Evolutionary conservation across 2,329 filamentous ascomycete species (phyloP), one percentile per base, ranked within the genome.

Genomic region (Niveomyces coronatus): DNA sequence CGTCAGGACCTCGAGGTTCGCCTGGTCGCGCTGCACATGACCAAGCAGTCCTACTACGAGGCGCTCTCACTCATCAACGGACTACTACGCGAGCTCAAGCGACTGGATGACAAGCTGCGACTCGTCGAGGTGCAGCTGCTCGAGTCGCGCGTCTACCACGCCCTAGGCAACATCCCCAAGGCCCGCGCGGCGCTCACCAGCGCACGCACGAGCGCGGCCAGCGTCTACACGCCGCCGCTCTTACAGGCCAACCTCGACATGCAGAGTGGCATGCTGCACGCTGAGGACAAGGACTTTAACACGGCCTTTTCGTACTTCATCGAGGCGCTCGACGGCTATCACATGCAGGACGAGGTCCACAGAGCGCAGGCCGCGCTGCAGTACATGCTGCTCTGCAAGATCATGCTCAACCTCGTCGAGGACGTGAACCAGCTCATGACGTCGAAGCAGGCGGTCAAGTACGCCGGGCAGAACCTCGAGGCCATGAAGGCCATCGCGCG

Each of bases 351-450:
- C 49, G 87, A 94, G 57, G 68, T 79, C 27, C 67, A 73, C 47
- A 87, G 88, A 64, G 91, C 93, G n/a, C 93, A 89, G n/a, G 85
- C 89, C 10, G 87, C 91, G 9, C 71, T 98, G 48, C 91, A 98
- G 69, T 98, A 98, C 71, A 98, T 98, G 91, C 76, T 98, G 39
- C 79, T 98, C 24, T 96, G 91, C 79, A 98, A 98, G 71, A 91
- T 98, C 62, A 98, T 98, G 93, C 74, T 98, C 51, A 98, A 98
- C 65, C 73, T 93, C 28, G 86, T 79, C 48, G 88, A 96, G 68
- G 93, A 98, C 61, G 89, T 98, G 60, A 94, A 89, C 65, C 79
- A 83, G 56, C 76, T 98, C 49, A 86, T 98, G 78, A 78, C 83
- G 20, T 93, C 86, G 39, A 98, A 98, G 74, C 88, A 95, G 62